Evolutionary conservation across 495 filamentous ascomycete genomes (phyloP), one percentile per base, ranked within the genome.

Genomic region (Aspergillus panamensis): DNA sequence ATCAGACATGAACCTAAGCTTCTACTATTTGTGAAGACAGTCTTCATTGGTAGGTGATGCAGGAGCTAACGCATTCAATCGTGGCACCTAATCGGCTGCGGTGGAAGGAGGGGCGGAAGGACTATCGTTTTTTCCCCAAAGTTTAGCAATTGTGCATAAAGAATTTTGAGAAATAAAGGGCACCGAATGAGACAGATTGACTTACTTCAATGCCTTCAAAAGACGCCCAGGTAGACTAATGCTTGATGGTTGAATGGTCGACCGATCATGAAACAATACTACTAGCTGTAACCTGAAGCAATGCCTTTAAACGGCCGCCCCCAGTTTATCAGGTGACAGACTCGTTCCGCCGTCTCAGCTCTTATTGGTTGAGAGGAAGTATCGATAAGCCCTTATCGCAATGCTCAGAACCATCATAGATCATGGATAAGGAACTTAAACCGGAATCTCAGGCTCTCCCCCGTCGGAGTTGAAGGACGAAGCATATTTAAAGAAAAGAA

Each of bases 11-110:
- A 70, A 69, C 65, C 58, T 61, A 60, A 66, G 64, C 67, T 68
- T 66, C 61, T 65, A 66, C 65, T 62, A 52, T 42, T 56, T 59
- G 62, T 66, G 65, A 64, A 69, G 62, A 62, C 69, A 67, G 74
- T 70, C 74, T 73, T 71, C 74, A 77, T 76, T 70, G 70, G 69
- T 71, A 69, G 67, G 67, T 59, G 66, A 50, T 57, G 58, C 57
- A 59, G 44, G 40, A 48, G 50, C 48, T 57, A 55, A 29, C 35
- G 31, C 32, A 12, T 21, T 56, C 3, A 45, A 37, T 37, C 40
- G 51, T 13, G 30, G 8, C 13, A 35, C 33, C 32, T 47, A 51
- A 55, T 55, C 50, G 16, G 40, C 30, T 8, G 39, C 25, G 56
- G 56, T 20, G 25, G 48, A 40, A 47, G 39, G 53, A 45, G 39